Evolutionary conservation across 352 stramenopile genomes (phyloP).

Genomic region (Globisporangium okanoganense): DNA sequence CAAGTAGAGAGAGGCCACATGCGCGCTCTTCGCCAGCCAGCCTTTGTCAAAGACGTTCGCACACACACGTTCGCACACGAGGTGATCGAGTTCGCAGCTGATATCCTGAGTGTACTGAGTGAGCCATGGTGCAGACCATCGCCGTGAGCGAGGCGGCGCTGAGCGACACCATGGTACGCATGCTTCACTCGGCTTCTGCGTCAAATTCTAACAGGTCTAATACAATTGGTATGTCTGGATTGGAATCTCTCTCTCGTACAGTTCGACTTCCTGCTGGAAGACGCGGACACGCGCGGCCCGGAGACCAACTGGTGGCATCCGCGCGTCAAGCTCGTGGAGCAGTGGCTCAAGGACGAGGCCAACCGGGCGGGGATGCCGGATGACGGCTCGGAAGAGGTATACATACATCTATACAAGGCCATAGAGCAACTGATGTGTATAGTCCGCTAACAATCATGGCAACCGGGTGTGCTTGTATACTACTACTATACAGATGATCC

Average conservation of each 20-base stretch:
- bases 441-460: neutral
- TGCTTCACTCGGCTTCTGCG: neutral
- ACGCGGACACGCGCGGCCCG: constrained; percentile 27
- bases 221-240: neutral
- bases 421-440: neutral
- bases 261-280: constrained; percentile 51
- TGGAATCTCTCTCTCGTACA: constrained; percentile 6
- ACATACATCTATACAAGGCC: too few species aligned
- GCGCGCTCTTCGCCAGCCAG: too few species aligned
- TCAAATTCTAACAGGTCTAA: neutral
- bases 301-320: constrained; percentile 68
- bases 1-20: too few species aligned
- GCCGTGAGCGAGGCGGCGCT: constrained; percentile 47
- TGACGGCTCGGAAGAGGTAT: constrained; percentile 69
- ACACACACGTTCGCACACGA: neutral
- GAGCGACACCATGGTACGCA: constrained; percentile 42
- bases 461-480: neutral
- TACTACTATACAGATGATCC: constrained; percentile 46
- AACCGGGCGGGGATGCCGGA: constrained; percentile 56
- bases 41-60: too few species aligned
- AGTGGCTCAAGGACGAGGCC: constrained; percentile 64
- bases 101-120: neutral
- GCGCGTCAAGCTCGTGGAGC: constrained; percentile 58
- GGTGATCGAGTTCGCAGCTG: too few species aligned
- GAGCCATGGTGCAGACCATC: constrained; percentile 50